Conservation (phyloP, 1,284 basidiomycete species). For the Ganoderma meredithae region DNA sequence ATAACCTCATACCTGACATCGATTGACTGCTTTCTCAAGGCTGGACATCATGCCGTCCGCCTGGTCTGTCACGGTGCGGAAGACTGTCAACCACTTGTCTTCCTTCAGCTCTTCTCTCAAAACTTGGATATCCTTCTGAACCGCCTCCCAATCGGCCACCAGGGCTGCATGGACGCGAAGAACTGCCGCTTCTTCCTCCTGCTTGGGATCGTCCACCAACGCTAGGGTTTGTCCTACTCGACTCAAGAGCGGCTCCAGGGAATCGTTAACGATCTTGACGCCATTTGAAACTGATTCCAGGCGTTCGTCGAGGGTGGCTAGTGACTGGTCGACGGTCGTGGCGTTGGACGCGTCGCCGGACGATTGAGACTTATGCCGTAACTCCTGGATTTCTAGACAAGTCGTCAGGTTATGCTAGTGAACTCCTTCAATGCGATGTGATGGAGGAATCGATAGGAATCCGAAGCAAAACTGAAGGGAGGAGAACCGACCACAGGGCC, state of each 20-base stretch:
- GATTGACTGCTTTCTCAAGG: slow-evolving; percentile 88
- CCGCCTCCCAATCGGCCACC: slow-evolving; percentile 78
- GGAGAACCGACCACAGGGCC: slow-evolving; percentile 1
- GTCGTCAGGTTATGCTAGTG: background rate
- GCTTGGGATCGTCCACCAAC: slow-evolving; percentile 37
- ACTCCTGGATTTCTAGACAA: slow-evolving; percentile 78
- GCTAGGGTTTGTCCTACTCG: slow-evolving; percentile 56
- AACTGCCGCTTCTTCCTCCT: slow-evolving; percentile 59
- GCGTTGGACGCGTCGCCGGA: slow-evolving; percentile 63
- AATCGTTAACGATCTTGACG: slow-evolving; percentile 70
- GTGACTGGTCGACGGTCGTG: slow-evolving; percentile 75
- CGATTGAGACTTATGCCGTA: slow-evolving; percentile 79
- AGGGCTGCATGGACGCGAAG: slow-evolving; percentile 76
- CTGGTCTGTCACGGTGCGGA: slow-evolving; percentile 90
- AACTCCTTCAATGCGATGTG: background rate
- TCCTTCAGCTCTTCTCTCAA: slow-evolving; percentile 92
- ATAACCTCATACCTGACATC: slow-evolving; percentile 68
- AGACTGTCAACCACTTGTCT: slow-evolving; percentile 96
- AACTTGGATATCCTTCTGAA: slow-evolving; percentile 83
- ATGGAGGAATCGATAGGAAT: background rate
- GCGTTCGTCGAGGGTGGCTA: slow-evolving; percentile 81
- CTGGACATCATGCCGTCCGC: slow-evolving; percentile 97
- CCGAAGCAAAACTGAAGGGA: background rate
- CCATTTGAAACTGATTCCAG: slow-evolving; percentile 78
- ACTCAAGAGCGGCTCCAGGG: slow-evolving; percentile 64